Percentiles rank a stretch among this genome's conserved stretches.
Conservation (phyloP, 2,329 filamentous ascomycete genomes). For the Ascochyta koolunga region DNA sequence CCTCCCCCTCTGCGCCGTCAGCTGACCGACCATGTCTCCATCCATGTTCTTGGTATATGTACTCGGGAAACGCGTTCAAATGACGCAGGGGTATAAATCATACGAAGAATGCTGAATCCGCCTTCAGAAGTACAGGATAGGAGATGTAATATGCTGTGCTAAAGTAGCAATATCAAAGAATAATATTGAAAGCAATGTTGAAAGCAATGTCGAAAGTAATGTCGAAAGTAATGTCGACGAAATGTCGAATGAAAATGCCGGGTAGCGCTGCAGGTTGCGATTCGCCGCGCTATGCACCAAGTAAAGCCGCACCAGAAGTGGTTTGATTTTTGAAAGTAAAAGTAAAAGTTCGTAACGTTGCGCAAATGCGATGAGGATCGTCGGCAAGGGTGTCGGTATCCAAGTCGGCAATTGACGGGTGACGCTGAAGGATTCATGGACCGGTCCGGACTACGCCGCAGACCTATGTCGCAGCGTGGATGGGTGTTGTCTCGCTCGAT, state of each 20-base stretch:
- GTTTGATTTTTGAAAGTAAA: not conserved
- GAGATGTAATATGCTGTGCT: not conserved
- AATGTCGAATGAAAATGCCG: not conserved
- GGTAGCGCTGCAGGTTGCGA: not conserved
- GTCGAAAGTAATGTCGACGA: not conserved
- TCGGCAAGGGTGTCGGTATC: conserved; percentile 10
- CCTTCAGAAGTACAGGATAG: not conserved
- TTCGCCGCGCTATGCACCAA: conserved; percentile 16
- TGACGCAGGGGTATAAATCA: conserved; percentile 13
- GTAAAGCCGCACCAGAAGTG: conserved; percentile 1
- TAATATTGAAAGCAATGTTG: not conserved
- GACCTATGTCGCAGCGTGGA: conserved; percentile 16
- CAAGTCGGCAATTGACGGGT: conserved; percentile 9
- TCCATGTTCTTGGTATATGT: conserved; percentile 10
- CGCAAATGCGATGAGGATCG: conserved; percentile 1
- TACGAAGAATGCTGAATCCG: not conserved
- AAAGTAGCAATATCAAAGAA: not conserved
- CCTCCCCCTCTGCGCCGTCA: too few species aligned
- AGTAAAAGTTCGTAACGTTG: conserved; percentile 1
- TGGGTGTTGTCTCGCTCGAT: conserved; percentile 27
- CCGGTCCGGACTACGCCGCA: conserved; percentile 13
- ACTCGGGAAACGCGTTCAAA: conserved; percentile 2
- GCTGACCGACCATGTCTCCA: not conserved
- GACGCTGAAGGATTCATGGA: conserved; percentile 2
- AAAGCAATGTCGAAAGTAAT: not conserved